Base-by-base conservation (phyloP, 306 rosid species). In the Comarum palustre region DNA sequence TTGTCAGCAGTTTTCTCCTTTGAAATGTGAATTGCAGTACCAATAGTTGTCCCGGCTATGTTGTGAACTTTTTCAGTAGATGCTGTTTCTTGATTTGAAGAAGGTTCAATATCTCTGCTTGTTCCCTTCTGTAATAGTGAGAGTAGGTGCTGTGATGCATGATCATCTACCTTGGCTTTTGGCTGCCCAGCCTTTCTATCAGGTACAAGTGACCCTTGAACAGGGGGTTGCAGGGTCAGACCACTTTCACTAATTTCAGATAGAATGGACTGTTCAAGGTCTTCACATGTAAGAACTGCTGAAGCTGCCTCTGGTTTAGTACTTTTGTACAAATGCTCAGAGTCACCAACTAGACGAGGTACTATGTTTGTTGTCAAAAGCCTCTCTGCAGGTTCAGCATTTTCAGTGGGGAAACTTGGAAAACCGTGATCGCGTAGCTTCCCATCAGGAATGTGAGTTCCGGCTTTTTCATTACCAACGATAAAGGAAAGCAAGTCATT, bases 251-350 rank as follows among this genome's bases (percentile, higher is more conserved):
- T 59, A 75, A 95, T 82, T 83, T 81, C 95, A n/a, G 87, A 90
- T 75, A 95, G 79, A 68, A 95, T 87, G 15, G 96, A 84, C 79
- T 95, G 96, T 85, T 95, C 99, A 48, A 95, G 90, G 75, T 90
- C 96, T 84, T 91, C 96, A 79, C 99, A 95, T 45, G 97, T 95
- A 72, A 95, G 90, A 80, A 95, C 90, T 24, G 89, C 85, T 19
- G 88, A 79, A 66, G 86, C 82, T 74, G 81, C 80, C 83, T 81
- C 85, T 22, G 92, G 77, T 74, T 85, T 87, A 76, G 73, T 87
- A 36, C 73, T 87, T 77, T 76, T 85, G 86, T 69, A 73, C 8
- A 66, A 73, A 50, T 78, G 81, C 76, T 82, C 92, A 67, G 90
- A 54, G 72, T 81, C 82, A 32, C 71, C 81, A 74, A 77, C 66